Evolutionary conservation across 306 rosid genomes (phyloP), one percentile per base, ranked within the genome.

Genomic region (Acmispon strigosus): DNA sequence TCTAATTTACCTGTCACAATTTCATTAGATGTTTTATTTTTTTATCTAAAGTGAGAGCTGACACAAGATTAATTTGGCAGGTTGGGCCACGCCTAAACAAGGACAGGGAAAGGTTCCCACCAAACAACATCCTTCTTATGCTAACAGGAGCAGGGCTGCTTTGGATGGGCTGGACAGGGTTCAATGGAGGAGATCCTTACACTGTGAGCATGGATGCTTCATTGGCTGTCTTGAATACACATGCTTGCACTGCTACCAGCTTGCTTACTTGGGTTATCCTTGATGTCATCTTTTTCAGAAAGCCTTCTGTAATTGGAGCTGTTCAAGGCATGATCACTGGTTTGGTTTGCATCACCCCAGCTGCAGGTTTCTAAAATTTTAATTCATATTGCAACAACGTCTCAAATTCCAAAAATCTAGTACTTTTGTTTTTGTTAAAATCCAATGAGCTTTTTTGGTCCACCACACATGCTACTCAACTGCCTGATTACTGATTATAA

Each of bases 281-380:
- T 64, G 87, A 83, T 66, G 82, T 83, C 69, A 57, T 80, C 10
- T 68, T 76, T 7, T 83, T 83, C 64, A 29, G 65, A 4, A 83
- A 83, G 59, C 87, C 87, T 52, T 83, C 87, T 47, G 87, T 83
- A 14, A 83, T 83, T 47, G 84, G 87, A 8, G 87, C 87, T 4
- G 87, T 83, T 73, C 87, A 84, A 29, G 84, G 87, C 80, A 84
- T 84, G 87, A 84, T 80, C 62, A 83, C 87, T 39, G 87, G 87
- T 27, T 47, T 83, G 64, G 87, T 83, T 51, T 80, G 84, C 77
- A 83, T 83, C 0, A 83, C 87, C 14, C 87, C 87, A 2, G 84
- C 87, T 24, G 87, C 87, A 69, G 87, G 86, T 82, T 76, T 12
- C 62, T 75, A 24, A 5, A 52, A 10, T 32, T 16, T 32, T 5